Evolutionary conservation across 305 asterid genomes (phyloP), one percentile per base, ranked within the genome.

Genomic region (Withania somnifera): DNA sequence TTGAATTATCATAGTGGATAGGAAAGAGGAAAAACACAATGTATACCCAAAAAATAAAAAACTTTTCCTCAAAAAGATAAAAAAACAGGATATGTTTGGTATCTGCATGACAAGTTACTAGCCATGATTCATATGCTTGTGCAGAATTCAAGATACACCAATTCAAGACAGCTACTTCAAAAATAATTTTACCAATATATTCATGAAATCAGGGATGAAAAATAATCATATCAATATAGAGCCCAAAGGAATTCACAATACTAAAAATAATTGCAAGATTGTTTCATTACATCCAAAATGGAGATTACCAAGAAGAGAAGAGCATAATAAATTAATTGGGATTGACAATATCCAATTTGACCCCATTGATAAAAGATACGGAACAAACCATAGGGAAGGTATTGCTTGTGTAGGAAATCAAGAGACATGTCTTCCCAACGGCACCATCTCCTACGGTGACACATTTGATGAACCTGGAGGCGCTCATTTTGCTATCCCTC

Each of bases 371-470:
- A 3, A 4, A 26, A n/a, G 7, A 19, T 5, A 20, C 6, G 7
- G 8, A 19, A 57, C 57, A 36, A 60, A 83, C 85, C 66, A 84
- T 80, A 52, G 86, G 86, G 82, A 84, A 84, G 52, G 86, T 84
- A 77, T 84, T 84, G 84, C 88, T 83, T 32, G 86, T 83, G 83
- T 83, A 85, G 19, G 87, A 85, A 54, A 85, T 85, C 77, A 85
- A 76, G 81, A 85, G 84, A 61, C 88, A 85, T 5, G 88, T 85
- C 64, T 85, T 85, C 64, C 88, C 88, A 79, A 85, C 88, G 3
- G 88, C 88, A 36, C 88, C 88, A 85, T 85, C 88, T 63, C 88
- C 88, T 19, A 85, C 88, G 11, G 88, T 85, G 3, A 85, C 88
- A 77, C 88, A 85, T 45, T 85, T 85, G 10, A 85, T 85, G 82